Evolutionary conservation across 78 protist species (phyloP), one percentile per base, ranked within the genome.

Genomic region (Dictyostelium capitatum): DNA sequence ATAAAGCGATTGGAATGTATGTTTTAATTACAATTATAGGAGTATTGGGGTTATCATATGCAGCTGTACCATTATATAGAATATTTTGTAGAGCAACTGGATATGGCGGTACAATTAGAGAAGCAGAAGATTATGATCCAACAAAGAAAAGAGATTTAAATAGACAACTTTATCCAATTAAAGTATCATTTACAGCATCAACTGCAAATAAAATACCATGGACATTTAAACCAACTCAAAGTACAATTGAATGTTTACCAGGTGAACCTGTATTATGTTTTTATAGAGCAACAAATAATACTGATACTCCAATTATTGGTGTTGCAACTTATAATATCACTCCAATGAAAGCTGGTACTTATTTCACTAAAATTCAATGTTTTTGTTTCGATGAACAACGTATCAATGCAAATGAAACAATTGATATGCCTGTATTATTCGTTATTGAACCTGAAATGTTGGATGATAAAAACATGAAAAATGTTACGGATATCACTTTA

Each of bases 361-460:
- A 97, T 80, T 97, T 98, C 56, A 97, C 96, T 80, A 98, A 98
- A 94, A 96, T 97, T 41, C 99, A 98, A 78, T 98, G 99, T 57
- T 98, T 98, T 81, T 98, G 99, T 67, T 97, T 98, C 57, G 98
- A 97, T 48, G 97, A 97, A 83, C 98, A 96, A 83, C 90, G 98
- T n/a, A 82, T 97, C 43, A 92, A 92, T 41, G 95, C 99, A 3
- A 48, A 83, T 70, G 99, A 98, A 89, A 73, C 94, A 20, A 97
- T 98, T 19, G 99, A 98, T 54, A 95, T 98, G 98, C 99, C 99
- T n/a, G 99, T 98, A 41, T 94, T 98, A 87, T 98, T 98, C 92
- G 98, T 90, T 73, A 84, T 98, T 8, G 99, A 98, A 72, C 98
- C 97, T 7, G 98, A 97, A 43, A 87, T 94, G 15, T 90, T 95